Base-by-base conservation (phyloP, 2,329 filamentous ascomycete genomes). In the Fusarium circinatum region DNA sequence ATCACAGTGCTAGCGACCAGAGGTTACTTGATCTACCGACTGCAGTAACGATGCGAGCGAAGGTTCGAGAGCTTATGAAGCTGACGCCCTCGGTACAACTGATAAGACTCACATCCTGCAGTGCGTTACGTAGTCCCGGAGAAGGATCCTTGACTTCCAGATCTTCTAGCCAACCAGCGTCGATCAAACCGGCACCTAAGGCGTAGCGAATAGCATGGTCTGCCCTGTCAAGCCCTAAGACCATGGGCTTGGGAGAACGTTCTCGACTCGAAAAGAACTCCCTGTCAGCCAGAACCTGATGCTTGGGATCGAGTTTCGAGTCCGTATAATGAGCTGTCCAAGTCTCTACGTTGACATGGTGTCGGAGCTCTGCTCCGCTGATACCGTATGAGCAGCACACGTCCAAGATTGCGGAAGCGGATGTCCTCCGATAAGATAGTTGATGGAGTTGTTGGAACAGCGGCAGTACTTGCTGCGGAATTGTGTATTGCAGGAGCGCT, bases 101-200 rank as follows among this genome's bases (percentile, higher is more conserved):
- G 3, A 45, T 12, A 1, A 65, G 12, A 4, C 28, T 39, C 1
- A 65, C 45, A 1, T n/a, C 38, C 11, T 13, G 18, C 0, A 65
- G 4, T 6, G n/a, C 26, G 1, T 18, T 8, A 4, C 1, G 4
- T 1, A 52, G 14, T 1, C 4, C 10, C 0, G 30, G 2, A 3
- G 62, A 65, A 2, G 32, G 32, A 10, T 45, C 32, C 2, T 24
- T 5, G 22, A 10, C 2, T 6, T 65, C 45, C 6, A 63, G 11
- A 5, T 62, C 20, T 12, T 62, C 45, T n/a, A 34, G 22, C 38
- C 32, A 65, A 2, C 62, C 45, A 5, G 3, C 9, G 1, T 62
- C 45, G 3, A 65, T 26, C 1, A 65, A 8, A 0, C 26, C 26
- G 3, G 5, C 6, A 3, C 32, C 15, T 5, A 45, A 24, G 3